These are phyloP conservation scores for Moesziomyces sp. DNA, from an alignment of 1,284 basidiomycete species.

Conservation along the genomic window DNA sequence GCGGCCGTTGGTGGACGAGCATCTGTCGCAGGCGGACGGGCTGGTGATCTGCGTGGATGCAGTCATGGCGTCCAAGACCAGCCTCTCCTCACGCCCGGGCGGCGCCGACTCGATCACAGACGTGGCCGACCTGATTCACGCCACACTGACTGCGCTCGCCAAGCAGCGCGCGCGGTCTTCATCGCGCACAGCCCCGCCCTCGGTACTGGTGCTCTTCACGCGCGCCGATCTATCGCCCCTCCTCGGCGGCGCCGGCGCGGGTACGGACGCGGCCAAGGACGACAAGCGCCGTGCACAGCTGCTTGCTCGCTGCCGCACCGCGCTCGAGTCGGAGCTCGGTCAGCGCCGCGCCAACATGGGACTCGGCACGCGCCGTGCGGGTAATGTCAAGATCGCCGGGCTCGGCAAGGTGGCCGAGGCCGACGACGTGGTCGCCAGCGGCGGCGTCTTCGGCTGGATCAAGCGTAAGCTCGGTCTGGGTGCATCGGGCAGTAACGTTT, in stretches of 20 bases:
- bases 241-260: conserved; percentile 43
- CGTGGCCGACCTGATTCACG: conserved; percentile 53
- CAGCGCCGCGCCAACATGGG: conserved; percentile 56
- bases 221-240: conserved; percentile 62
- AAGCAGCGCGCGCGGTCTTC: conserved; percentile 19
- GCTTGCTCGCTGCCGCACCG: conserved; percentile 56
- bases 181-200: conserved; percentile 28
- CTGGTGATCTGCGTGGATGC: conserved; percentile 65
- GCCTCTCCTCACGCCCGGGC: conserved; percentile 7
- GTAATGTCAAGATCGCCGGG: conserved; percentile 58
- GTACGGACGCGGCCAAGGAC: conserved; percentile 43
- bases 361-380: conserved; percentile 25
- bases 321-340: conserved; percentile 56
- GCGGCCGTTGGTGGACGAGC: conserved; percentile 47
- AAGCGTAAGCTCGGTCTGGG: conserved; percentile 30
- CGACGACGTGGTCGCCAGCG: conserved; percentile 2
- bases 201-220: conserved; percentile 60
- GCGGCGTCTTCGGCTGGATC: conserved; percentile 49
- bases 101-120: conserved; percentile 43
- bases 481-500: not conserved
- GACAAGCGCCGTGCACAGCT: conserved; percentile 57
- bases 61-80: conserved; percentile 53
- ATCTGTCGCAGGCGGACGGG: conserved; percentile 51
- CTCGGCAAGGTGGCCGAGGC: conserved; percentile 53
- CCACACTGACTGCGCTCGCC: conserved; percentile 52